These are phyloP conservation scores for Theileria luwenshuni DNA, from an alignment of 169 alveolate genomes.

Conservation along the genomic window DNA sequence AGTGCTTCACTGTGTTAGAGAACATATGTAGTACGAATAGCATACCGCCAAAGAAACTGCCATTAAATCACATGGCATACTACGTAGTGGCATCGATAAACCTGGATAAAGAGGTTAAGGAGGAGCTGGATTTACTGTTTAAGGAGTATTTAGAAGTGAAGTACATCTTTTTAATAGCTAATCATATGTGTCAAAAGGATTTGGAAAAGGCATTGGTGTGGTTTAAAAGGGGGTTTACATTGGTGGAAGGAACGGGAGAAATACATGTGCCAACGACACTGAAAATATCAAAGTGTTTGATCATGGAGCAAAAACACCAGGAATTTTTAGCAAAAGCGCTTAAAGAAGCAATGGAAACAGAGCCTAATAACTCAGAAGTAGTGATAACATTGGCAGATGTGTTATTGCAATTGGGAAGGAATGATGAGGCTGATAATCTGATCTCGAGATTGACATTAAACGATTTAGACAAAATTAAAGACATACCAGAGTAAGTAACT, in stretches of 20 bases:
- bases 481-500: slow-evolving; percentile 52
- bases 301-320: slow-evolving; percentile 36
- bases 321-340: slow-evolving; percentile 22
- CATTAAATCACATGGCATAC: slow-evolving; percentile 39
- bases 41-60: slow-evolving; percentile 9
- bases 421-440: slow-evolving; percentile 55
- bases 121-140: slow-evolving; percentile 41
- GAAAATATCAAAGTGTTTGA: slow-evolving; percentile 45
- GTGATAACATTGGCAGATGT: slow-evolving; percentile 59
- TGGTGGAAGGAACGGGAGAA: slow-evolving; percentile 6
- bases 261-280: slow-evolving; percentile 29
- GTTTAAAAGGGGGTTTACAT: slow-evolving; percentile 49
- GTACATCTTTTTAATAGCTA: slow-evolving; percentile 25
- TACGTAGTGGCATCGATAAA: slow-evolving; percentile 41
- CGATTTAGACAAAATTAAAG: slow-evolving; percentile 50
- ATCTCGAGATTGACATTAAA: slow-evolving; percentile 50
- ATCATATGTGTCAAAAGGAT: slow-evolving; percentile 20
- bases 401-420: slow-evolving; percentile 48
- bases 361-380: slow-evolving; percentile 54
- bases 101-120: slow-evolving; percentile 20
- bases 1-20: slow-evolving; percentile 33
- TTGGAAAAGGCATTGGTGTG: slow-evolving; percentile 45
- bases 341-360: slow-evolving; percentile 26
- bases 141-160: neutral
- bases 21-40: slow-evolving; percentile 9